Percentiles rank a stretch among this genome's conserved stretches.
phyloP scores from a whole-genome alignment of 257 asterid genomes.

The Solanum corneliomulleri region DNA sequence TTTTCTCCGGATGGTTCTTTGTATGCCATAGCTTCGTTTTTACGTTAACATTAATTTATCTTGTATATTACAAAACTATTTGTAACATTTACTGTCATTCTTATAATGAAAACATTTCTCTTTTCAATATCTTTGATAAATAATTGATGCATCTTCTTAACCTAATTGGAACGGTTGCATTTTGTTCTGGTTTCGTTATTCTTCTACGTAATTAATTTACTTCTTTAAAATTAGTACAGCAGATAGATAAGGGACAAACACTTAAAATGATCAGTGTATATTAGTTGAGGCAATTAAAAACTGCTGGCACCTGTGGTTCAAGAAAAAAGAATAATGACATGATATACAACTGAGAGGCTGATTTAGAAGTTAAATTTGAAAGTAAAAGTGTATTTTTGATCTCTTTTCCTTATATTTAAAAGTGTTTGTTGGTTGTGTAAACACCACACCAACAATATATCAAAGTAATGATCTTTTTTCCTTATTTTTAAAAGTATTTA shows the following conservation, averaged over 20 bases:
- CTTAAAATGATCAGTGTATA: neutral
- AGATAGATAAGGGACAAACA: neutral
- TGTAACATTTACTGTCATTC: neutral
- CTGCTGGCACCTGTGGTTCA: neutral
- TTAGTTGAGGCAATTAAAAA: neutral
- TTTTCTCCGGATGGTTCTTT: neutral
- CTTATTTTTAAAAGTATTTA: neutral
- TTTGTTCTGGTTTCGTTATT: neutral
- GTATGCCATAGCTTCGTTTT: neutral
- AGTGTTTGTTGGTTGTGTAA: neutral
- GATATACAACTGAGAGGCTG: neutral
- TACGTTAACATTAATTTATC: neutral
- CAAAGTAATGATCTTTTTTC: neutral
- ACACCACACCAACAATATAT: no score
- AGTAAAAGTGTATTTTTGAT: neutral
- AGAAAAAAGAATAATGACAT: neutral
- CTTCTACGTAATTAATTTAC: neutral
- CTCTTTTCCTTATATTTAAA: neutral
- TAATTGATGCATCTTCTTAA: neutral
- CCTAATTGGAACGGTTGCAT: neutral
- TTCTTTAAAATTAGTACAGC: neutral
- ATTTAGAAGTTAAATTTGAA: neutral
- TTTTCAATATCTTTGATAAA: neutral
- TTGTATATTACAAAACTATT: neutral
- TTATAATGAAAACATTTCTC: neutral